A percentile compares a stretch with the other conserved stretches of the same genome.
phyloP scores from a whole-genome alignment of 371 early-diverging fungal species.

The Gilbertella persicaria region DNA sequence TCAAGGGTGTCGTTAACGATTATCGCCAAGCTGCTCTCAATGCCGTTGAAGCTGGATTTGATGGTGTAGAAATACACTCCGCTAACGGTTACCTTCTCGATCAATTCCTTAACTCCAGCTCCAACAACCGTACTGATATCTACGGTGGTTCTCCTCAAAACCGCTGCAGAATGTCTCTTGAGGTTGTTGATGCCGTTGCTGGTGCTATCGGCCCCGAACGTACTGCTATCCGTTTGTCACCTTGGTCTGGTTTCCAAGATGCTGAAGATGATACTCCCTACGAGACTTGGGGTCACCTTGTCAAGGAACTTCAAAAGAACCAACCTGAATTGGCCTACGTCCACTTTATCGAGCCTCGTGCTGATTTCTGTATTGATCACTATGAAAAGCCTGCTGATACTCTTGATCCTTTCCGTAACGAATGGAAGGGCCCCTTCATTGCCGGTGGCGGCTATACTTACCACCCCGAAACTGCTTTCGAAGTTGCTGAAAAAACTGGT shows the following conservation, averaged over 20 bases:
- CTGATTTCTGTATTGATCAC: slow-evolving; percentile 18
- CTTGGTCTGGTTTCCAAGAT: slow-evolving; percentile 28
- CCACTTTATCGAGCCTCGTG: slow-evolving; percentile 34
- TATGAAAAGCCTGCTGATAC: slow-evolving; percentile 12
- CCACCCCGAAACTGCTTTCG: slow-evolving; percentile 20
- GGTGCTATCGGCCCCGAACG: slow-evolving; percentile 30
- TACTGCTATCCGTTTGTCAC: slow-evolving; percentile 29
- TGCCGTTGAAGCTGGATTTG: slow-evolving; percentile 58
- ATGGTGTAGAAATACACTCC: slow-evolving; percentile 73
- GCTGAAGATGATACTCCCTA: slow-evolving; percentile 34
- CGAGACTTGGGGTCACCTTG: slow-evolving; percentile 35
- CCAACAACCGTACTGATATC: slow-evolving; percentile 57
- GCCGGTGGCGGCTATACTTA: slow-evolving; percentile 38
- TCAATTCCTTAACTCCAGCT: slow-evolving; percentile 52
- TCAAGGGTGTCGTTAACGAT: slow-evolving; percentile 53
- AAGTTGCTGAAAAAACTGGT: slow-evolving; percentile 15
- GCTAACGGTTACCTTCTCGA: slow-evolving; percentile 71
- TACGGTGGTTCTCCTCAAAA: slow-evolving; percentile 82
- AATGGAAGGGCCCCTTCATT: slow-evolving; percentile 39
- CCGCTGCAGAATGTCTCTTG: slow-evolving; percentile 65
- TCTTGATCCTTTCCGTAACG: slow-evolving; percentile 37
- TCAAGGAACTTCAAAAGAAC: slow-evolving; percentile 20
- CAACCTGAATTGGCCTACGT: slow-evolving; percentile 33
- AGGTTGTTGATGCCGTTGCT: slow-evolving; percentile 57
- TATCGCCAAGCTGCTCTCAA: slow-evolving; percentile 61